These are phyloP conservation scores for Suhomyces anneliseae DNA, from an alignment of 1,139 yeast species.

Conservation along the genomic window DNA sequence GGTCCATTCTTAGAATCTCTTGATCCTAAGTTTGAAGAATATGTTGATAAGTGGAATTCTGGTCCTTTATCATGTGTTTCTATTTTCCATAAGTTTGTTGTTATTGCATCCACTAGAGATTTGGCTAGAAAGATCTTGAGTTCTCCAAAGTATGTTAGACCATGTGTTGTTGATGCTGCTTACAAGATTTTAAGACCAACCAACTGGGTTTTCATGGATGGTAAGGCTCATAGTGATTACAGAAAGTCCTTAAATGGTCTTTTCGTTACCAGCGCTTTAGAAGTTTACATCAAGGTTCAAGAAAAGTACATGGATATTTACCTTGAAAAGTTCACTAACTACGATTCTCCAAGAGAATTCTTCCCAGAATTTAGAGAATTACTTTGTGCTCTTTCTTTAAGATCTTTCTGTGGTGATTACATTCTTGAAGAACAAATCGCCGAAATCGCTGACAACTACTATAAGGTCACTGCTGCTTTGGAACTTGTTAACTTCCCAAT, in stretches of 20 bases:
- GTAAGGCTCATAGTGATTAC: constrained; percentile 91
- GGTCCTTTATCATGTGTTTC: constrained; percentile 96
- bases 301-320: constrained; percentile 82
- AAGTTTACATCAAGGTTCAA: constrained; percentile 78
- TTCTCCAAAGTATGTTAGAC: constrained; percentile 86
- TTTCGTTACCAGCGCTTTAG: constrained; percentile 81
- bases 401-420: constrained; percentile 94
- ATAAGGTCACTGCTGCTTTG: constrained; percentile 87
- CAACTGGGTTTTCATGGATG: constrained; percentile 97
- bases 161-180: constrained; percentile 98
- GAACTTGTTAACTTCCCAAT: constrained; percentile 97
- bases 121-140: constrained; percentile 85
- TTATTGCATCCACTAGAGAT: constrained; percentile 89
- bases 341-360: constrained; percentile 66
- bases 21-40: constrained; percentile 94
- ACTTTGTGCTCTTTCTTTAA: constrained; percentile 88
- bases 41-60: constrained; percentile 88
- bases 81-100: constrained; percentile 95
- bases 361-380: constrained; percentile 95
- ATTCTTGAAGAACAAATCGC: constrained; percentile 88
- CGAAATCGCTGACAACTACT: constrained; percentile 87
- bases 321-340: constrained; percentile 61
- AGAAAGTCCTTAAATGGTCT: constrained; percentile 87
- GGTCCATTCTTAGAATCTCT: constrained; percentile 96
- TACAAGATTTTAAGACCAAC: constrained; percentile 87